These are phyloP conservation scores for Camellia japonica DNA, from an alignment of 148 eudicot species.

Conservation along the genomic window DNA sequence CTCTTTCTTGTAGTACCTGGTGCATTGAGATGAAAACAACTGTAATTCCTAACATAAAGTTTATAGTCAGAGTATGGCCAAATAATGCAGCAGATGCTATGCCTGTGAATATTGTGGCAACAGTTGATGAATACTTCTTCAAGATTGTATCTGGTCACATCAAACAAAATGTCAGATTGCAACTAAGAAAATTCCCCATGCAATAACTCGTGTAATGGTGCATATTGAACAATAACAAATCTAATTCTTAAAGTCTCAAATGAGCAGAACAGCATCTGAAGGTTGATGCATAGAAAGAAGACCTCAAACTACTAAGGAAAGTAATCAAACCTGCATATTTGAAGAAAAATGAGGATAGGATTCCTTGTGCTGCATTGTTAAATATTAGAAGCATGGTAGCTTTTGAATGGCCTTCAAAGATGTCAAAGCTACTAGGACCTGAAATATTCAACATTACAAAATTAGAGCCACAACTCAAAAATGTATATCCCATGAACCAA, in stretches of 20 bases:
- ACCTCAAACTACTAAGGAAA: neutral
- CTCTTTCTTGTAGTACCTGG: constrained; percentile 56
- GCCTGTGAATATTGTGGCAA: constrained; percentile 92
- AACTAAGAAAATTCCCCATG: neutral
- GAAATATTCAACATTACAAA: constrained; percentile 14
- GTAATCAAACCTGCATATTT: constrained; percentile 57
- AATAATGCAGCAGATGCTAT: constrained; percentile 89
- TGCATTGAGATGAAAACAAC: constrained; percentile 99
- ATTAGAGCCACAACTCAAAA: neutral
- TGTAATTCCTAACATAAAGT: constrained; percentile 89
- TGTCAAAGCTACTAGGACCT: constrained; percentile 63
- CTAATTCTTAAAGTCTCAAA: neutral
- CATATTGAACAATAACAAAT: neutral
- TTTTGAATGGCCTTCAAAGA: constrained; percentile 61
- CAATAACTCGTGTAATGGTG: neutral
- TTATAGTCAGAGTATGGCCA: constrained; percentile 86
- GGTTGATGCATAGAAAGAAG: neutral
- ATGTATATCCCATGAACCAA: neutral
- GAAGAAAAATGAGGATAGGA: constrained; percentile 65
- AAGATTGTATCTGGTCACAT: constrained; percentile 69
- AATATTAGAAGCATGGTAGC: constrained; percentile 67
- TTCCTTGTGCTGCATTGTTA: constrained; percentile 71
- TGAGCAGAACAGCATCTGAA: neutral
- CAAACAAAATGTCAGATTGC: neutral
- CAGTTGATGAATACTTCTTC: constrained; percentile 95